These are phyloP conservation scores for Plectosphaerella cucumerina DNA, from an alignment of 2,329 filamentous ascomycete genomes.

Conservation along the genomic window DNA sequence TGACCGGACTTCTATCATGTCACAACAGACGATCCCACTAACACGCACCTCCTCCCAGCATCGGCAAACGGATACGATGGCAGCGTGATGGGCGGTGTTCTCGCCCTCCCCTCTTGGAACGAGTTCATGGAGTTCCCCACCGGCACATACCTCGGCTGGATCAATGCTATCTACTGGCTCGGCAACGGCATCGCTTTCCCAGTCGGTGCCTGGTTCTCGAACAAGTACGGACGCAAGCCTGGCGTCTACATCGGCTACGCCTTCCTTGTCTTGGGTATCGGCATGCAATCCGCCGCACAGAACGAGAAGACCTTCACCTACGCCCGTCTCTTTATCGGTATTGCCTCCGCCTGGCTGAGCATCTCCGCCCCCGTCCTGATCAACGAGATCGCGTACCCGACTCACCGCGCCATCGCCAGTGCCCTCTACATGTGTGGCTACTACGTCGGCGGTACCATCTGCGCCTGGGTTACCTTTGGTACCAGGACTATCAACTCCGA, in stretches of 20 bases:
- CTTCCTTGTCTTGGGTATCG: background rate
- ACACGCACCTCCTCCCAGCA: too few species aligned
- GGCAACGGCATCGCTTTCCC: background rate
- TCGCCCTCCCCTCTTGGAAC: constrained; percentile 35
- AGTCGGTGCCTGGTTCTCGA: background rate
- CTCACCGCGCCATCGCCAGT: background rate
- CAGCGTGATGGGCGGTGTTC: constrained; percentile 40
- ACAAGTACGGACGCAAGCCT: background rate
- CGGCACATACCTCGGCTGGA: constrained; percentile 28
- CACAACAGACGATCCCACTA: too few species aligned
- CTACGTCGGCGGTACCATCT: constrained; percentile 29
- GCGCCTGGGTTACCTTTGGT: constrained; percentile 20
- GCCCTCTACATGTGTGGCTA: constrained; percentile 4
- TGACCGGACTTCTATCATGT: too few species aligned
- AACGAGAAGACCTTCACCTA: background rate
- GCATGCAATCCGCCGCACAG: background rate
- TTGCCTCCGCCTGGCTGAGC: background rate
- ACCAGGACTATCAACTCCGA: too few species aligned
- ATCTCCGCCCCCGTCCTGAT: background rate
- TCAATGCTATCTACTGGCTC: constrained; percentile 20
- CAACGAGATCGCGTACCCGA: background rate
- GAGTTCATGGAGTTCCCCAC: constrained; percentile 31
- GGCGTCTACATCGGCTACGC: background rate
- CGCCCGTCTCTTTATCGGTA: background rate
- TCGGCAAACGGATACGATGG: constrained; percentile 30